Percentiles rank a stretch among this genome's conserved stretches.
Evolutionary conservation across 106 monocot genomes (phyloP).

Genomic region (Dioscorea dumetorum): DNA sequence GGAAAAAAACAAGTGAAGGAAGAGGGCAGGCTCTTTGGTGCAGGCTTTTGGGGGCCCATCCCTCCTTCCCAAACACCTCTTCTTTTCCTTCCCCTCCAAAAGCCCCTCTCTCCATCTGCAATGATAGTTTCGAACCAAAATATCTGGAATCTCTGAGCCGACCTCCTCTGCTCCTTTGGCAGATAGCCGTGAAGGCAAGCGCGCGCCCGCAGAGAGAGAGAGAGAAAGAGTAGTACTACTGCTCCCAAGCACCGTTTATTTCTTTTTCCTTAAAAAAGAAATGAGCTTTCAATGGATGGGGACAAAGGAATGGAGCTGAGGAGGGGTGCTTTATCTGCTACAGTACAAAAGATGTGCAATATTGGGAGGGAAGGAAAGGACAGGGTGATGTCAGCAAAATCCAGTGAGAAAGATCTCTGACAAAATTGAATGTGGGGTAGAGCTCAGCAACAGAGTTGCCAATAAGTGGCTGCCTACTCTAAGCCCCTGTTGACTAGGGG

Average conservation of each 20-base stretch:
- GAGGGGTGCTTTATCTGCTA: slow-evolving; percentile 1
- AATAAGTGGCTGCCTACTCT: background rate
- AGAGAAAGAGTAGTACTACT: background rate
- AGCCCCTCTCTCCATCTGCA: slow-evolving; percentile 12
- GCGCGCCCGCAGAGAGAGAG: background rate
- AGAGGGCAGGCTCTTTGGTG: slow-evolving; percentile 5
- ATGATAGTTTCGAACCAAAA: slow-evolving; percentile 19
- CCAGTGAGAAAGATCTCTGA: slow-evolving; percentile 36
- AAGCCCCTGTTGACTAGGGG: background rate
- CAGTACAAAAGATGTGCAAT: slow-evolving; percentile 12
- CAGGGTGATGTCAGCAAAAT: slow-evolving; percentile 48
- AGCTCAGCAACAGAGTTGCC: slow-evolving; percentile 6
- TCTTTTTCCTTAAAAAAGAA: slow-evolving; percentile 9
- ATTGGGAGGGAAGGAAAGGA: slow-evolving; percentile 18
- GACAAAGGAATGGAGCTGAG: background rate
- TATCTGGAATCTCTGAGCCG: slow-evolving; percentile 32
- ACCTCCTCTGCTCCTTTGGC: slow-evolving; percentile 6
- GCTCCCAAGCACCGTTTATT: background rate
- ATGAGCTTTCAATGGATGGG: background rate
- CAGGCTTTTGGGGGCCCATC: slow-evolving; percentile 33
- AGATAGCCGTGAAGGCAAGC: background rate
- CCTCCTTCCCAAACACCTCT: slow-evolving; percentile 2
- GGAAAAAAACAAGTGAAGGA: slow-evolving; percentile 4
- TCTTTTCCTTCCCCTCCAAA: background rate
- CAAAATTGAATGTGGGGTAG: slow-evolving; percentile 13